Conservation (phyloP, 2,329 filamentous ascomycete genomes). For the Beauveria caledonica region DNA sequence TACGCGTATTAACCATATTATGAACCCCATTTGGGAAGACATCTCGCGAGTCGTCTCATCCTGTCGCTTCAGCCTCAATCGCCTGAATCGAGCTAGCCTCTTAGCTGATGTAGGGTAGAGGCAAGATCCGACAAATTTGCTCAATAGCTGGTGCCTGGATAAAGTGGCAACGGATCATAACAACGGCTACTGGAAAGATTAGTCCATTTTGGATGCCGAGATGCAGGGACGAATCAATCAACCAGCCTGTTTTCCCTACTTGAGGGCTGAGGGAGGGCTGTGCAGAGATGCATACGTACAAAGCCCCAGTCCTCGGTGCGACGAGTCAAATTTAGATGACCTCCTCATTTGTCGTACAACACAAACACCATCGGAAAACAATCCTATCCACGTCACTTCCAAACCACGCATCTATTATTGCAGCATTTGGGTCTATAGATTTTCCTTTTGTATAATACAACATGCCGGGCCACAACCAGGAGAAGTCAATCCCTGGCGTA, state of each 20-base stretch:
- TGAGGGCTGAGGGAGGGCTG: background rate
- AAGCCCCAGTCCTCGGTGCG: background rate
- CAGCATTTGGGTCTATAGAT: slow-evolving; percentile 16
- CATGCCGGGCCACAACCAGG: slow-evolving; percentile 12
- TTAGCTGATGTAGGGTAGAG: background rate
- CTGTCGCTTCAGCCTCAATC: background rate
- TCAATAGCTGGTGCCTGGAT: background rate
- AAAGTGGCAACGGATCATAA: background rate
- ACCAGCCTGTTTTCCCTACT: background rate
- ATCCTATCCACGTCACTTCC: background rate
- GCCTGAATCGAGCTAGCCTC: background rate
- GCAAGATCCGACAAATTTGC: background rate
- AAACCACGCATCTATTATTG: slow-evolving; percentile 17
- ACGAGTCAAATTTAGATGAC: background rate
- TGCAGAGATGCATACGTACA: background rate
- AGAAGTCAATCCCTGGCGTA: background rate
- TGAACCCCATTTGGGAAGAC: background rate
- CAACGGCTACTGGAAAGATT: background rate
- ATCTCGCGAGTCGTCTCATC: background rate
- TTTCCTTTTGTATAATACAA: slow-evolving; percentile 26
- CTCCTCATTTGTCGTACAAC: too few relatives aligned
- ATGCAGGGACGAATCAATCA: too few relatives aligned
- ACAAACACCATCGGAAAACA: background rate
- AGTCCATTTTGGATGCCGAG: background rate
- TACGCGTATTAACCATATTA: background rate